Conservation (phyloP, 495 filamentous ascomycete genomes). For the Penicillium dipodomyicola region DNA sequence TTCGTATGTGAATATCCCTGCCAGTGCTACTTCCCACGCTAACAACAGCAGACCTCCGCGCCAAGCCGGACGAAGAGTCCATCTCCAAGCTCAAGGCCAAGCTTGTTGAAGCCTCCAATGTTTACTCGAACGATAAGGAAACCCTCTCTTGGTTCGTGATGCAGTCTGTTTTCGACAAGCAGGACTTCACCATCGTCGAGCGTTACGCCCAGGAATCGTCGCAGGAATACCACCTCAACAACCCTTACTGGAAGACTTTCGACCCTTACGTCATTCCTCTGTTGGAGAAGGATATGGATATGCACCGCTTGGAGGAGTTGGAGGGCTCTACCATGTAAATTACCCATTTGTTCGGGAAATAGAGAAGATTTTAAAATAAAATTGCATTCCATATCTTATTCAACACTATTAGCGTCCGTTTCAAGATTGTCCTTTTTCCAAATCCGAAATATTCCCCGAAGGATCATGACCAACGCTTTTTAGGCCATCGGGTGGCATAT, state of each 20-base stretch:
- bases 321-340: slow-evolving; percentile 16
- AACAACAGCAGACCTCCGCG: slow-evolving; percentile 50
- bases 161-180: slow-evolving; percentile 61
- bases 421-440: not conserved
- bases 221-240: slow-evolving; percentile 62
- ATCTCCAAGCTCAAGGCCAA: slow-evolving; percentile 64
- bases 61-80: slow-evolving; percentile 57
- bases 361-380: not conserved
- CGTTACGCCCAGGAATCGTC: slow-evolving; percentile 56
- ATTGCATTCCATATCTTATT: not conserved
- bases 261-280: slow-evolving; percentile 63
- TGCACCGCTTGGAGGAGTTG: slow-evolving; percentile 59
- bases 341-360: not conserved
- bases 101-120: slow-evolving; percentile 61
- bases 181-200: slow-evolving; percentile 69
- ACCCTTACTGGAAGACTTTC: slow-evolving; percentile 71
- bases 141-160: slow-evolving; percentile 66
- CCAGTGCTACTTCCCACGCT: not conserved
- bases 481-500: not conserved
- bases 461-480: not conserved
- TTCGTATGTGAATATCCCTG: slow-evolving; percentile 34
- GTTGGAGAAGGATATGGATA: slow-evolving; percentile 62
- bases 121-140: slow-evolving; percentile 66
- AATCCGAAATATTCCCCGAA: not conserved
- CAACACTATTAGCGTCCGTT: not conserved